Conservation (phyloP, 2,329 filamentous ascomycete genomes). For the Capronia epimyces region DNA sequence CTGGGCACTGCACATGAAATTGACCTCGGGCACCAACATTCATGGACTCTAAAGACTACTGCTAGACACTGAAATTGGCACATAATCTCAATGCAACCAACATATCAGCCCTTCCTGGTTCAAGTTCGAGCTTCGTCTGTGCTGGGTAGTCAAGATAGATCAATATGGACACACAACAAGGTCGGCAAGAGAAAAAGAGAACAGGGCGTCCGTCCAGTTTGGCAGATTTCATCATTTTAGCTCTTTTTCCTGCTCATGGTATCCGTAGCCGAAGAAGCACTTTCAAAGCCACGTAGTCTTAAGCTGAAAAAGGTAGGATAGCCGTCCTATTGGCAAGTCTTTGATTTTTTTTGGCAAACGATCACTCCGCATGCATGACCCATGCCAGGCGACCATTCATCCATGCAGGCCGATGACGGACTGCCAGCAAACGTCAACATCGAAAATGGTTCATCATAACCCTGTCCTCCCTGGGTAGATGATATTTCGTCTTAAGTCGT, state of each 20-base stretch:
- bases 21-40: too few relatives aligned
- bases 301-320: constrained; percentile 12
- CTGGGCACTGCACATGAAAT: too few relatives aligned
- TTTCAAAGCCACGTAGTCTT: constrained; percentile 19
- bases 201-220: not conserved
- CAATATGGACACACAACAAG: not conserved
- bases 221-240: constrained; percentile 21
- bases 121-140: not conserved
- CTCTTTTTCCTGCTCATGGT: constrained; percentile 13
- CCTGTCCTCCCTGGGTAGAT: not conserved
- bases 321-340: constrained; percentile 5
- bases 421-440: constrained; percentile 6
- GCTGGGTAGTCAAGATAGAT: not conserved
- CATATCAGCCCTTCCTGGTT: too few relatives aligned
- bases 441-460: not conserved
- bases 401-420: constrained; percentile 6
- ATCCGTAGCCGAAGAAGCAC: constrained; percentile 23
- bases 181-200: too few relatives aligned
- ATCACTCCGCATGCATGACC: constrained; percentile 9
- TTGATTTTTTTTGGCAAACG: constrained; percentile 4
- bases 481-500: not conserved
- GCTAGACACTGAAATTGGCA: too few relatives aligned
- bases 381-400: not conserved
- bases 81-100: too few relatives aligned
- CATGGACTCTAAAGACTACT: too few relatives aligned